Evolutionary conservation across 768 basidiomycete genomes (phyloP), one percentile per base, ranked within the genome.

Genomic region (Pleurotus ostreatus): DNA sequence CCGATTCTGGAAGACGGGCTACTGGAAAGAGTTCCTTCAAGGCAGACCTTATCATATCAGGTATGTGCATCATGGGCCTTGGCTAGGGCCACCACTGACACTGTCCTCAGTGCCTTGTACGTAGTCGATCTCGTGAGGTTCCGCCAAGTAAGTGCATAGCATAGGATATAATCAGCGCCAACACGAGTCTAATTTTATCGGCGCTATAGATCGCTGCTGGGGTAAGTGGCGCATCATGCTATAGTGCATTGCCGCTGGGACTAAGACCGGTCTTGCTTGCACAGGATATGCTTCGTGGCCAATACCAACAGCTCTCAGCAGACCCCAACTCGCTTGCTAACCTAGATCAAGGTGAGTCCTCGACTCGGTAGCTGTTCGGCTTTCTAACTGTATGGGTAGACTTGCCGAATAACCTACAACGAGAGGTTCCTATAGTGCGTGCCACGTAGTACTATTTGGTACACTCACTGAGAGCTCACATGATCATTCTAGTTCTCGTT

Each of bases 1-100:
- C 76, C 78, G 97, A 25, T 99, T 99, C 76, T 99, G 97, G 97
- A 98, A 98, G 74, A 89, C 86, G 0, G 97, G 94, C 0, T 95
- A 94, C 64, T 94, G 96, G 97, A 85, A 81, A 61, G 88, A 98
- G 20, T 92, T 91, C 65, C 73, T 98, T 54, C 74, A 79, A 46
- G 95, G 91, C 0, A 74, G 76, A 55, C 90, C 93, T 9, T 98
- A 99, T 73, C 97, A 98, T 65, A 99, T 99, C 70, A 94, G 92
- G 92, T 92, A 60, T 22, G 80, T 25, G 18, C 61, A 41, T 7
- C 6, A 41, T 37, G 34, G 5, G 23, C 9, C 59, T 30, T 34
- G 58, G 15, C 30, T 34, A 12, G 3, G 5, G 44, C n/a, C 57
- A 38, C 52, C 25, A 6, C 56, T 65, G 47, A 66, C 30, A 52